Percentiles rank a stretch among this genome's conserved stretches.
Conservation (phyloP, 148 eudicot species). For the Euryodendron excelsum region DNA sequence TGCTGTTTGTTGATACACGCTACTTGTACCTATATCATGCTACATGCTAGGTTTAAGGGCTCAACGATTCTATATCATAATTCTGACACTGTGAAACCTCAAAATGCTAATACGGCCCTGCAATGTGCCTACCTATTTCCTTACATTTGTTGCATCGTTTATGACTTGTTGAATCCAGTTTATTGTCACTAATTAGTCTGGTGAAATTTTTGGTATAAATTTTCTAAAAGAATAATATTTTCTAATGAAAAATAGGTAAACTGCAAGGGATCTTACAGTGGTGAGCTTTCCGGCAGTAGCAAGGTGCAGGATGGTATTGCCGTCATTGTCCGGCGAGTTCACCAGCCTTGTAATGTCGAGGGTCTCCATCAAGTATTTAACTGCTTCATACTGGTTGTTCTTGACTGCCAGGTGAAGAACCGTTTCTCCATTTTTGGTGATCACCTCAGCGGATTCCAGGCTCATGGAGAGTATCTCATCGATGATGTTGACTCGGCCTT, state of each 20-base stretch:
- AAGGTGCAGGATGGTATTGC: constrained; percentile 28
- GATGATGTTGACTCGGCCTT: constrained; percentile 20
- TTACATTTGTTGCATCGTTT: too few species aligned
- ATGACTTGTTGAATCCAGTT: too few species aligned
- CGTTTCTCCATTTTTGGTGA: constrained; percentile 21
- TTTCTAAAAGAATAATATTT: too few species aligned
- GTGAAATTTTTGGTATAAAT: too few species aligned
- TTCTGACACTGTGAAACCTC: too few species aligned
- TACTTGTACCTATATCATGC: too few species aligned
- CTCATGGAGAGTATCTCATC: constrained; percentile 20
- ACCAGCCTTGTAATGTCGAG: constrained; percentile 12
- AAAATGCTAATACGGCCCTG: too few species aligned
- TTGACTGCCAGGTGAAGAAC: constrained; percentile 34
- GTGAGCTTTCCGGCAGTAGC: constrained; percentile 33
- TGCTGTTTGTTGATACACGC: too few species aligned
- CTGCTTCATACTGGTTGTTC: constrained; percentile 24
- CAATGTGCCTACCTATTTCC: too few species aligned
- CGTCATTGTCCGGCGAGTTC: constrained; percentile 25
- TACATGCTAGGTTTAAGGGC: too few species aligned
- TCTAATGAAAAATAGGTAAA: neutral
- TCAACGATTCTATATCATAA: too few species aligned
- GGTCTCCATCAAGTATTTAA: constrained; percentile 20
- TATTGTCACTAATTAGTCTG: too few species aligned
- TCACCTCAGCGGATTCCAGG: constrained; percentile 23
- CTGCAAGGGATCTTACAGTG: constrained; percentile 9